Base-by-base conservation (phyloP, 2,329 filamentous ascomycete species). In the Ophiostoma novo-ulmi region DNA sequence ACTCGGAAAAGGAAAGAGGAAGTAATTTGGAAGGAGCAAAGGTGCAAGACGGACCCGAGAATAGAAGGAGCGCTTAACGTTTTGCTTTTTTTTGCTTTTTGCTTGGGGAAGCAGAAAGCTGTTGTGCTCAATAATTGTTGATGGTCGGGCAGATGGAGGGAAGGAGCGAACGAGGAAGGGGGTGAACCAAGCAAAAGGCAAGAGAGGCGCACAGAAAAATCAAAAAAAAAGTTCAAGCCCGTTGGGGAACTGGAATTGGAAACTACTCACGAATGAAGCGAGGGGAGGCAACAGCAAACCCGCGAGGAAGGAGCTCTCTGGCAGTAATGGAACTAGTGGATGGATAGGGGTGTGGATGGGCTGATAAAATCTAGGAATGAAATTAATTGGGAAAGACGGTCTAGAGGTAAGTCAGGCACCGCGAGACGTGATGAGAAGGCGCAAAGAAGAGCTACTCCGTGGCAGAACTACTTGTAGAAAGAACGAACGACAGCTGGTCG, bases 121-220 rank as follows among this genome's bases (percentile, higher is more conserved):
- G 70, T 71, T 72, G 61, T 64, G 61, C 36, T 26, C 63, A 20
- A 39, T n/a, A 65, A 39, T 65, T 65, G 63, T 65, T 65, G 67
- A 65, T 65, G n/a, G 68, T 67, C 70, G 73, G 73, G 35, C 68
- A 70, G 73, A 71, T 58, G 72, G 72, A 72, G 66, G 26, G 67
- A 64, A 68, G 65, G 65, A 70, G 52, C 65, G 52, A 68, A 64
- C 52, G 22, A 64, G 38, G 26, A 39, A 68, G 63, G 61, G 61
- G 63, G 61, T 64, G 31, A 5, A 63, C 58, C 61, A 64, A 64
- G 61, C 31, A 63, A 61, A 22, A 61, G 55, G 11, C 55, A 31
- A 14, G 13, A 26, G 26, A 38, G 31, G 35, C 58, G 13, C 52
- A n/a, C 26, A 61, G n/a, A 61, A 31, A 64, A 64, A 22, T 48